Base-by-base conservation (phyloP, 2,329 filamentous ascomycete genomes). In the Botrytis aclada region DNA sequence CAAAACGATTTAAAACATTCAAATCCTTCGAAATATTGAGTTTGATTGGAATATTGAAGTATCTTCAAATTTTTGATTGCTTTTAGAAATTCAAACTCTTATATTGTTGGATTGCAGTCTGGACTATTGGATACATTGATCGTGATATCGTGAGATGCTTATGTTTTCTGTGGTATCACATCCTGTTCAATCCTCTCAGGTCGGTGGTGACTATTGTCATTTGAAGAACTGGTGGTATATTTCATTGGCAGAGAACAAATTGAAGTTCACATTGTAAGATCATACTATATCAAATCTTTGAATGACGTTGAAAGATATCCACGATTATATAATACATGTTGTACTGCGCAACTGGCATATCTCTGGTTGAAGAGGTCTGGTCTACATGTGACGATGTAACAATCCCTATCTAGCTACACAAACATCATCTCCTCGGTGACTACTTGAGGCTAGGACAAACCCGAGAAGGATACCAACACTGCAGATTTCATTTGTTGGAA, bases 401-500 rank as follows among this genome's bases (percentile, higher is more conserved):
- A 22, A 22, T 34, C 16, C 18, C 32, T 34, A 32, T 3, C 29
- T 22, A 34, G n/a, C n/a, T 29, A 56, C n/a, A 56, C 51, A 29
- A 56, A 29, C n/a, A 34, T 47, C 9, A 18, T 20, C 32, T 39
- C 41, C 32, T 66, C 45, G 22, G 45, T 66, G 64, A 66, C 64
- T 20, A 29, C 47, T 47, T 51, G 51, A 16, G 37, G 64, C 45
- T 29, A 51, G 32, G 6, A 39, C 6, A 66, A 39, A 4, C 32
- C 32, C 64, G 25, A 39, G 45, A 39, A 66, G 45, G 64, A 66
- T 39, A 66, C 64, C 25, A 54, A 54, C 64, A 54, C 18, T 63
- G 18, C 64, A 54, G 5, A 45, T 16, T 66, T 25, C 34, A n/a
- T 20, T 54, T 66, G 8, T 14, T 29, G 45, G 64, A 22, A 66